Conservation (phyloP, 306 rosid species). For the Luffa aegyptiaca region DNA sequence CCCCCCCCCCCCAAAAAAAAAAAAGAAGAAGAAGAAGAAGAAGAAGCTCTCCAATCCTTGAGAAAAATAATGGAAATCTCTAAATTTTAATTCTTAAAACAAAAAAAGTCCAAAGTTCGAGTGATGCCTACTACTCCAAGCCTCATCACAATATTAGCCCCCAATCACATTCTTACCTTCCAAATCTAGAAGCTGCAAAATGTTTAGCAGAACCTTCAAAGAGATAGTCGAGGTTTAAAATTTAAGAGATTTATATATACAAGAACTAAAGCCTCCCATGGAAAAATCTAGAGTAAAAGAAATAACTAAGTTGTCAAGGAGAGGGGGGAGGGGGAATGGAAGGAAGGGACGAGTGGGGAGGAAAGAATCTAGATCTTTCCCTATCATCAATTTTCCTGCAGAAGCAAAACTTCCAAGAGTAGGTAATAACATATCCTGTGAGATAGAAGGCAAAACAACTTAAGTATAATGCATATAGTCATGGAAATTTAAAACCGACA, state of each 20-base stretch:
- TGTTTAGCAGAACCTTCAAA: neutral
- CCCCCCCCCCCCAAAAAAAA: too few relatives aligned
- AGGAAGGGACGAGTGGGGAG: neutral
- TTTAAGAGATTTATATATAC: neutral
- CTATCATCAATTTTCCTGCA: neutral
- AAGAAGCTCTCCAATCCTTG: too few relatives aligned
- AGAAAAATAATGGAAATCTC: neutral
- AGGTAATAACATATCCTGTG: neutral
- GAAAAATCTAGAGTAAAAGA: neutral
- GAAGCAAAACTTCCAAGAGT: neutral
- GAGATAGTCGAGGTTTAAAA: neutral
- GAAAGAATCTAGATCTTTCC: neutral
- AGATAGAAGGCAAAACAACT: neutral
- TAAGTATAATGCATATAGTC: neutral
- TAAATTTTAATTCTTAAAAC: too few relatives aligned
- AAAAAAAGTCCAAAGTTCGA: neutral
- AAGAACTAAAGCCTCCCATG: neutral
- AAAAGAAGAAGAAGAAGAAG: neutral
- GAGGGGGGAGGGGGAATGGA: neutral
- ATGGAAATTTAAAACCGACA: neutral
- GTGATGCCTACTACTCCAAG: neutral
- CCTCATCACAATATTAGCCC: neutral
- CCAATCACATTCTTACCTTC: neutral
- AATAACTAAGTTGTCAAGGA: neutral
- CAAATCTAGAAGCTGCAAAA: neutral